phyloP scores from a whole-genome alignment of 2,329 filamentous ascomycete species.

The Aphanoascus verrucosus region DNA sequence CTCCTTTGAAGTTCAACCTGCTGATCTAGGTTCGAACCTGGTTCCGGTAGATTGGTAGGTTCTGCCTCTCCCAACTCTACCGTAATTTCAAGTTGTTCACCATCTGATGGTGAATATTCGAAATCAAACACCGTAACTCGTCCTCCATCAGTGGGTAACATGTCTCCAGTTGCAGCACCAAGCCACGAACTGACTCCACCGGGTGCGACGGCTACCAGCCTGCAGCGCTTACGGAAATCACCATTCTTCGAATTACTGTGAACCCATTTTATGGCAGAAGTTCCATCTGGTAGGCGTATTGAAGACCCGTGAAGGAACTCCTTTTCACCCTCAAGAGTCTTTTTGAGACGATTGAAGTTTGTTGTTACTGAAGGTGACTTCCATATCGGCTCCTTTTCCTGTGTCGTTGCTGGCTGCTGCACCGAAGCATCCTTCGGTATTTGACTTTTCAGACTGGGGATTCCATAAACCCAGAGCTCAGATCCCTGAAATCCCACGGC shows the following conservation, averaged over 20 bases:
- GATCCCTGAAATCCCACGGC: conserved; percentile 62
- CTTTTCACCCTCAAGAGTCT: conserved; percentile 44
- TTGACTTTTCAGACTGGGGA: conserved; percentile 49
- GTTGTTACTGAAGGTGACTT: conserved; percentile 19
- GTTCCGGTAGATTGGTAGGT: conserved; percentile 61
- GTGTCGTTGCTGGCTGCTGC: conserved; percentile 10
- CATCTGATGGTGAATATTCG: conserved; percentile 50
- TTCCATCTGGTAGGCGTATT: conserved; percentile 53
- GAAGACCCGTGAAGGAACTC: conserved; percentile 58
- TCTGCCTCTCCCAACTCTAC: conserved; percentile 64
- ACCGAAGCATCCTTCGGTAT: not conserved
- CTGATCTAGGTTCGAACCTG: conserved; percentile 60
- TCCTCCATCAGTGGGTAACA: conserved; percentile 67
- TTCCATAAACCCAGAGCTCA: conserved; percentile 67
- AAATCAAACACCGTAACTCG: conserved; percentile 65
- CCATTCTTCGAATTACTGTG: conserved; percentile 32
- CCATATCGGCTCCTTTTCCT: conserved; percentile 14
- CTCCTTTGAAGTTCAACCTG: conserved; percentile 70
- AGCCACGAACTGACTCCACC: conserved; percentile 52
- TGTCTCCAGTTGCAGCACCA: conserved; percentile 54
- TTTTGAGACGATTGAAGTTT: conserved; percentile 25
- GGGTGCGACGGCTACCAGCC: conserved; percentile 59
- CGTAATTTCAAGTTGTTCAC: conserved; percentile 47
- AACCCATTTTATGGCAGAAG: conserved; percentile 62
- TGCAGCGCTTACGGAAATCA: conserved; percentile 21